Conservation (phyloP, 352 stramenopile genomes). For the Globisporangium nagaii region DNA sequence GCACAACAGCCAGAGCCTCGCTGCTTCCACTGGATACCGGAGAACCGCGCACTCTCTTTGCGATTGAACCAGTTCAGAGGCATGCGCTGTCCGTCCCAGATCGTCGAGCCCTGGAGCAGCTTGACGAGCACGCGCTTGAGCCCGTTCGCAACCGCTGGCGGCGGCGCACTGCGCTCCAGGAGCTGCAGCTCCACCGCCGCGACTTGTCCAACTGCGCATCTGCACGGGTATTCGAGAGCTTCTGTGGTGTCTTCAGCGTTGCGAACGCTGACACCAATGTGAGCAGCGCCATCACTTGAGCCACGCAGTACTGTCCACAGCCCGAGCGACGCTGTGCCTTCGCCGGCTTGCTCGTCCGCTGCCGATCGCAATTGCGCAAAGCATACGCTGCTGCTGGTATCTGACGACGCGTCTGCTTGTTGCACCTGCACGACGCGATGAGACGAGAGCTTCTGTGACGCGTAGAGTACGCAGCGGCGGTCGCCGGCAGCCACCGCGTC, state of each 20-base stretch:
- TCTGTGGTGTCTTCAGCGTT: background rate
- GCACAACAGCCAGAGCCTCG: slow-evolving; percentile 32
- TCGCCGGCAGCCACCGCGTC: background rate
- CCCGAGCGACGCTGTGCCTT: slow-evolving; percentile 16
- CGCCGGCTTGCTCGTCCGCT: slow-evolving; percentile 1
- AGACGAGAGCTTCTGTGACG: slow-evolving; percentile 10
- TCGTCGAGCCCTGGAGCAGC: slow-evolving; percentile 30
- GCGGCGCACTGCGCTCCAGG: slow-evolving; percentile 24
- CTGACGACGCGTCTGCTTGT: background rate
- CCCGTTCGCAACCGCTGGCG: slow-evolving; percentile 25
- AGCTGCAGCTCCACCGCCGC: slow-evolving; percentile 29
- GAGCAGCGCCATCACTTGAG: background rate
- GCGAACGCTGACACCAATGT: background rate
- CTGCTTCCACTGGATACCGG: slow-evolving; percentile 16
- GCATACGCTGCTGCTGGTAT: background rate
- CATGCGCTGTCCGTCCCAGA: slow-evolving; percentile 31
- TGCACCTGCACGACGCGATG: background rate
- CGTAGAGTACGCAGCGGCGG: slow-evolving; percentile 19
- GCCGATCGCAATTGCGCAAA: slow-evolving; percentile 21
- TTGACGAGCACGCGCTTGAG: slow-evolving; percentile 26
- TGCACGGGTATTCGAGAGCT: slow-evolving; percentile 5
- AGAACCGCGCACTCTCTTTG: slow-evolving; percentile 27
- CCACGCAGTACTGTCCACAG: slow-evolving; percentile 20
- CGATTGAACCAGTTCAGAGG: slow-evolving; percentile 46
- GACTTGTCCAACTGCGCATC: slow-evolving; percentile 24